Percentiles rank a stretch among this genome's conserved stretches.
Evolutionary conservation across 2,329 filamentous ascomycete genomes (phyloP).

Genomic region (Aspergillus floridensis): DNA sequence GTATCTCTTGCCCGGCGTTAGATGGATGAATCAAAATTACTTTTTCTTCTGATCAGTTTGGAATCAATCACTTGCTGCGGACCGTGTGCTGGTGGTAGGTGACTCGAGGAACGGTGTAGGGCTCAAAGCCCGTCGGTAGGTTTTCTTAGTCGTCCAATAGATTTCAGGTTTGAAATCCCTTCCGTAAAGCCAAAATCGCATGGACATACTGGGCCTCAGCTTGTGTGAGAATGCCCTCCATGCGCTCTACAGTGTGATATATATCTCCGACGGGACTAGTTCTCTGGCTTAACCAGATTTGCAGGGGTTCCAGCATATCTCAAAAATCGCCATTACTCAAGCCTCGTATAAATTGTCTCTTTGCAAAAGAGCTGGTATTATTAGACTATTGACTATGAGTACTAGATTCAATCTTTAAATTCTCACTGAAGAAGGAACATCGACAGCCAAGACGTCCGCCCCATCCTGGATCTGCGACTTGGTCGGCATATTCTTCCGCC

Average conservation of each 20-base stretch:
- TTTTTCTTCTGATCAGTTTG: not conserved
- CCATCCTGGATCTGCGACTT: conserved; percentile 71
- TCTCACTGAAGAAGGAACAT: conserved; percentile 23
- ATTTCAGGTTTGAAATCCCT: too few relatives aligned
- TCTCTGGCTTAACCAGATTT: too few relatives aligned
- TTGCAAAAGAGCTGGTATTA: not conserved
- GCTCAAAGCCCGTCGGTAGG: too few relatives aligned
- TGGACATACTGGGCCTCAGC: too few relatives aligned
- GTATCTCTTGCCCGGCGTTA: conserved; percentile 23
- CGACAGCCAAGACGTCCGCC: conserved; percentile 41
- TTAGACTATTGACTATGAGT: not conserved
- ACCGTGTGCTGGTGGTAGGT: not conserved
- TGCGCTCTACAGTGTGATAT: too few relatives aligned
- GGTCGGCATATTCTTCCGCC: conserved; percentile 72
- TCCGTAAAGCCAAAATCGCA: too few relatives aligned
- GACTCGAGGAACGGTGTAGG: not conserved
- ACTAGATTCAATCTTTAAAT: conserved; percentile 21
- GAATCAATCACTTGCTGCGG: not conserved
- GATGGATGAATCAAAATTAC: conserved; percentile 20
- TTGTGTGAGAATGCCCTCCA: too few relatives aligned
- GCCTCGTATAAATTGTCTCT: too few relatives aligned
- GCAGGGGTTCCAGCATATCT: too few relatives aligned
- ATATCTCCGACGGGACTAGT: too few relatives aligned
- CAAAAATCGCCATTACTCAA: too few relatives aligned
- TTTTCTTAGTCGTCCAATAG: too few relatives aligned